These are phyloP conservation scores for Hypoxylon lienhwacheense DNA, from an alignment of 495 filamentous ascomycete genomes.

Conservation along the genomic window DNA sequence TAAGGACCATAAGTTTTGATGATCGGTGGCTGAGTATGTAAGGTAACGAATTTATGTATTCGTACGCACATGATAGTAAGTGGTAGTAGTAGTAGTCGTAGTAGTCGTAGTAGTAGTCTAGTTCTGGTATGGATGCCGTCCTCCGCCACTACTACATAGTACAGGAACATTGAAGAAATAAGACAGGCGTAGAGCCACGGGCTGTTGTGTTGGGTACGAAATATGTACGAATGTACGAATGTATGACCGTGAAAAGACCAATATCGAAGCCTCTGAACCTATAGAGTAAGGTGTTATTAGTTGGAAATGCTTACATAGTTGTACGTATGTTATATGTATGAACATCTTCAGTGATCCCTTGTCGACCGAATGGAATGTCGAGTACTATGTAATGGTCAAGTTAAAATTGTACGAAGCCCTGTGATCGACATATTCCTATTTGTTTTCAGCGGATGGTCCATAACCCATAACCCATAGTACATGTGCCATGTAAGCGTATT, in stretches of 20 bases:
- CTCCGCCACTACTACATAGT: too few species aligned
- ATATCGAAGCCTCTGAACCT: too few species aligned
- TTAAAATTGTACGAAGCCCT: constrained; percentile 9
- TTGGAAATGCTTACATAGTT: background rate
- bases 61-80: too few species aligned
- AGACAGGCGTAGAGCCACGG: too few species aligned
- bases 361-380: background rate
- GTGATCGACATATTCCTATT: constrained; percentile 24
- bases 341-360: too few species aligned
- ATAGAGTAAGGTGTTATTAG: background rate
- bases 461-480: constrained; percentile 5
- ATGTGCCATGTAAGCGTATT: constrained; percentile 26
- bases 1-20: constrained; percentile 21
- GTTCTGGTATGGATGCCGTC: too few species aligned
- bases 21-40: constrained; percentile 32
- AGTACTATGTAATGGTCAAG: constrained; percentile 7
- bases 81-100: too few species aligned
- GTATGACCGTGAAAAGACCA: too few species aligned
- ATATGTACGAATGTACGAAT: too few species aligned
- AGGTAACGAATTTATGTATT: background rate
- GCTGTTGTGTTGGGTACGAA: too few species aligned
- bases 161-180: too few species aligned
- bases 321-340: background rate
- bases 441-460: constrained; percentile 15
- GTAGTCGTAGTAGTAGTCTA: too few species aligned